phyloP scores from a whole-genome alignment of 2,329 filamentous ascomycete species.

The Zarea fungicola region DNA sequence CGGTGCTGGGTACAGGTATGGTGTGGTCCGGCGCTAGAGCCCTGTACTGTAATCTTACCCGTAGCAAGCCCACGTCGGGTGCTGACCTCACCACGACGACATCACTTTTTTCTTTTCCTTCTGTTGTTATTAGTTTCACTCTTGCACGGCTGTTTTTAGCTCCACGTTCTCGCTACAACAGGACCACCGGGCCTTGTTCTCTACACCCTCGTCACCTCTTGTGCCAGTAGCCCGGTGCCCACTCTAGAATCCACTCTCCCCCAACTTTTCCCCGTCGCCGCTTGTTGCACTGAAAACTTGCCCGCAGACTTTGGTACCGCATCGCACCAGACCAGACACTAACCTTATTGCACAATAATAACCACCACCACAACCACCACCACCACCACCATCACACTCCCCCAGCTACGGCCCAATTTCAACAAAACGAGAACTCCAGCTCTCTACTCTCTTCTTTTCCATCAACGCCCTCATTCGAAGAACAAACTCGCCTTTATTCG shows the following conservation, averaged over 20 bases:
- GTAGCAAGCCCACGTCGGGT: background rate
- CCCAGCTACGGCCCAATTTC: background rate
- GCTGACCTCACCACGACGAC: slow-evolving; percentile 13
- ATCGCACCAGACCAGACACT: background rate
- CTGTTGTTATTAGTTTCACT: too few species aligned
- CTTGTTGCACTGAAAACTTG: background rate
- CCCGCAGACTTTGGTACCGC: background rate
- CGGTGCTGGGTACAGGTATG: background rate
- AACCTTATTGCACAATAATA: background rate
- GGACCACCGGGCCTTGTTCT: too few species aligned
- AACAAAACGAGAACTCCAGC: background rate
- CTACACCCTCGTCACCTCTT: background rate
- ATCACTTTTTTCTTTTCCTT: slow-evolving; percentile 1
- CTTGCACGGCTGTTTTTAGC: too few species aligned
- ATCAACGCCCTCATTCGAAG: background rate
- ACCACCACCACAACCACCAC: too few species aligned
- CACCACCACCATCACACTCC: background rate
- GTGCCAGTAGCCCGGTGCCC: background rate
- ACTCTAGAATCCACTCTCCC: too few species aligned
- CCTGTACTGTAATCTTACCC: slow-evolving; percentile 3
- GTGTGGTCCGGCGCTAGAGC: background rate
- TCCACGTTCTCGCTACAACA: too few species aligned
- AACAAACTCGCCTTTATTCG: too few species aligned
- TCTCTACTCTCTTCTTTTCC: background rate
- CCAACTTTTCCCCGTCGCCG: background rate